phyloP scores from a whole-genome alignment of 306 rosid species.

The Acacia confusa region DNA sequence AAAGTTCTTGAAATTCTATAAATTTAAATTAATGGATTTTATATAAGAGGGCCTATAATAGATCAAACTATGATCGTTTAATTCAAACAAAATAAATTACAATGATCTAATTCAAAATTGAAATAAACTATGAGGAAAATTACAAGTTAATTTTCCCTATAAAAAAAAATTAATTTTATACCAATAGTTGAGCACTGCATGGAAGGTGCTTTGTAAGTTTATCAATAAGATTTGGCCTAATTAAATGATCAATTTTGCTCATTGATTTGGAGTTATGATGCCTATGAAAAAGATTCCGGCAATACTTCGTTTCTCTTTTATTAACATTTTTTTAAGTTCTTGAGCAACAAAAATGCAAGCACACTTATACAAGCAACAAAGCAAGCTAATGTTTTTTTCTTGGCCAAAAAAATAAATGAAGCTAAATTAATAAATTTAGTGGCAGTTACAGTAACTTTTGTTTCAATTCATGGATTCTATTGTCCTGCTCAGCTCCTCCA shows the following conservation, averaged over 20 bases:
- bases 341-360: slow-evolving; percentile 18
- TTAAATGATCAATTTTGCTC: not conserved
- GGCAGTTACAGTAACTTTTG: not conserved
- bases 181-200: not conserved
- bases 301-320: not conserved
- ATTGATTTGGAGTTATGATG: not conserved
- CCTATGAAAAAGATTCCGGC: not conserved
- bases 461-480: slow-evolving; percentile 43
- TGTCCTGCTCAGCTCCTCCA: slow-evolving; percentile 77
- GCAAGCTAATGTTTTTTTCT: not conserved
- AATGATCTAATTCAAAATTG: too few species aligned
- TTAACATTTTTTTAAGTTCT: not conserved
- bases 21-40: too few species aligned
- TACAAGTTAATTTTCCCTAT: too few species aligned
- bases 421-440: not conserved
- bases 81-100: too few species aligned
- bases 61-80: too few species aligned
- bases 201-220: not conserved
- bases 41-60: too few species aligned
- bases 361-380: slow-evolving; percentile 27
- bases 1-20: too few species aligned
- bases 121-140: too few species aligned
- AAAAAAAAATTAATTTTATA: too few species aligned
- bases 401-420: not conserved
- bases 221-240: too few species aligned